phyloP scores from a whole-genome alignment of 192 early-diverging fungal species.

The Phlyctochytrium planicorne region DNA sequence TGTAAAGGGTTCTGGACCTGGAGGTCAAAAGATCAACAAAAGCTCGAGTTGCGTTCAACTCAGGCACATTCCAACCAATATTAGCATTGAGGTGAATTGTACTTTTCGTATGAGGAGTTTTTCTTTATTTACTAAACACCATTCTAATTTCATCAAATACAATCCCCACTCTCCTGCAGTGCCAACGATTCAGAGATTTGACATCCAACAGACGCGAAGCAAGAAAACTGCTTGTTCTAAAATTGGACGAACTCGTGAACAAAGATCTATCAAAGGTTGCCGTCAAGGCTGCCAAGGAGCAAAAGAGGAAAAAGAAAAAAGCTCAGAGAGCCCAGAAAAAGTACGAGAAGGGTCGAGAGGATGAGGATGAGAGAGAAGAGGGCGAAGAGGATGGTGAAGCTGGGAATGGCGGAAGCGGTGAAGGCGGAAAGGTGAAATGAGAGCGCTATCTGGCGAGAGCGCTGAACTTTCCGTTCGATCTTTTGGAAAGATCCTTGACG shows the following conservation, averaged over 20 bases:
- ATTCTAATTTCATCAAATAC: no score
- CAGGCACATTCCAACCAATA: slow-evolving; percentile 38
- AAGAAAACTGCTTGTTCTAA: slow-evolving; percentile 34
- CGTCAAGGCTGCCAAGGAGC: slow-evolving; percentile 11
- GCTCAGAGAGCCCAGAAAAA: slow-evolving; percentile 21
- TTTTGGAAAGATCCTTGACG: no score
- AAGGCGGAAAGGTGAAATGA: no score
- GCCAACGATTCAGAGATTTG: slow-evolving; percentile 40
- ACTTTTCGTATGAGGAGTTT: no score
- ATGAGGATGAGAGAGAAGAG: neutral
- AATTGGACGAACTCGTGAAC: slow-evolving; percentile 36
- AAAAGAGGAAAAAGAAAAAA: slow-evolving; percentile 14
- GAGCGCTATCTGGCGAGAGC: no score
- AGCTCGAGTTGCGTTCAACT: slow-evolving; percentile 36
- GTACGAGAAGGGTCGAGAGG: neutral
- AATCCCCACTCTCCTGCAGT: no score
- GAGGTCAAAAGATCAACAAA: slow-evolving; percentile 51
- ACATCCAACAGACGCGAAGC: slow-evolving; percentile 41
- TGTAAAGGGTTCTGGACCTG: slow-evolving; percentile 39
- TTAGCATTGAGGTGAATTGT: slow-evolving; percentile 30
- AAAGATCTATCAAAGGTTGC: slow-evolving; percentile 26
- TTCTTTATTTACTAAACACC: no score
- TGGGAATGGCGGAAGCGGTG: no score
- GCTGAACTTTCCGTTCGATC: no score
- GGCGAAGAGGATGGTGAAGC: neutral